Evolutionary conservation across 2,329 filamentous ascomycete species (phyloP).

Genomic region (Phialophora macrospora): DNA sequence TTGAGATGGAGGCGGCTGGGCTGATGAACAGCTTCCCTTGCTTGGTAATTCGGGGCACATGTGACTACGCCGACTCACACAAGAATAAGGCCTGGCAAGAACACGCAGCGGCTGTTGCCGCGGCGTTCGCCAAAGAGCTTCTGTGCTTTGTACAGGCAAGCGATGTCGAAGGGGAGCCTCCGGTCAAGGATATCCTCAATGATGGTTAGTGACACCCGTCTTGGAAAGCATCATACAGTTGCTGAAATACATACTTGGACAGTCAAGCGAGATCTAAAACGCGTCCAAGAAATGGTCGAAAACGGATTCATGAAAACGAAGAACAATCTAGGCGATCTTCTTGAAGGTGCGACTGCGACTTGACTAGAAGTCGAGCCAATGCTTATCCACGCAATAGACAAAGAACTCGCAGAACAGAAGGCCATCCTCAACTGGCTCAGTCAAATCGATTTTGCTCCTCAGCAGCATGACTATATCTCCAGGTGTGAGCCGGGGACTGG

Average conservation of each 20-base stretch:
- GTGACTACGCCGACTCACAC: conserved; percentile 30
- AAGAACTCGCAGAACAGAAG: neutral
- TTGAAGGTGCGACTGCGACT: neutral
- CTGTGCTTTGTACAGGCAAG: neutral
- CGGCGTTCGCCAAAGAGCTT: conserved; percentile 27
- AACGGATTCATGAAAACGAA: neutral
- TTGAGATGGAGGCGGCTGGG: conserved; percentile 31
- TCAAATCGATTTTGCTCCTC: conserved; percentile 42
- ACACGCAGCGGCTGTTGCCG: conserved; percentile 26
- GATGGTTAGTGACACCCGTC: neutral
- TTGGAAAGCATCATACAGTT: neutral
- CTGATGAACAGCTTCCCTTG: conserved; percentile 29
- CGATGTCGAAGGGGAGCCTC: neutral
- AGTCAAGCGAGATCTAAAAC: neutral
- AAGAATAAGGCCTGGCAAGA: conserved; percentile 32
- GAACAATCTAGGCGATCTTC: neutral
- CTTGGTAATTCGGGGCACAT: conserved; percentile 29
- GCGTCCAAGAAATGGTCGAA: neutral
- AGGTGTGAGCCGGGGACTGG: conserved; percentile 49
- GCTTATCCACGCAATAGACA: neutral
- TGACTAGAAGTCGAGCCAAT: neutral
- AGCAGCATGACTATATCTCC: conserved; percentile 48
- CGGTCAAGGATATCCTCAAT: neutral
- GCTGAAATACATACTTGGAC: neutral
- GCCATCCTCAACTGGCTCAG: conserved; percentile 1